These are phyloP conservation scores for Psidium friedrichsthalianum DNA, from an alignment of 345 rosid genomes.

Conservation along the genomic window DNA sequence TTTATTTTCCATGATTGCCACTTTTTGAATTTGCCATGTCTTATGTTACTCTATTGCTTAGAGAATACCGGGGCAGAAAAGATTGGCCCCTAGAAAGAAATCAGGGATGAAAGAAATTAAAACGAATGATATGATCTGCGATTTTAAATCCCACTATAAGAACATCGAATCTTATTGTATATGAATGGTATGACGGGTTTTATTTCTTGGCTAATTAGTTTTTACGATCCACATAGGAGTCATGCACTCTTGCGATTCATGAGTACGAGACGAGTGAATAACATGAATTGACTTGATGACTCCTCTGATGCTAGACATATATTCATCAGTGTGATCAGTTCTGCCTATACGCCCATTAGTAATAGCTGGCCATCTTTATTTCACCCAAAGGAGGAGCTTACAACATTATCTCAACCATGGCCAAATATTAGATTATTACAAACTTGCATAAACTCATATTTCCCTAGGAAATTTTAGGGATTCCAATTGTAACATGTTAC, in stretches of 20 bases:
- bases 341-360: neutral
- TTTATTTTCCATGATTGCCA: neutral
- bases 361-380: too few relatives aligned
- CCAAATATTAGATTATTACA: neutral
- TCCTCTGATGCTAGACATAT: neutral
- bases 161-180: neutral
- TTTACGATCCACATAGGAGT: neutral
- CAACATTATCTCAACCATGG: neutral
- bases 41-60: neutral
- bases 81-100: neutral
- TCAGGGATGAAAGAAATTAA: neutral
- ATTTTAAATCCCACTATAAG: neutral
- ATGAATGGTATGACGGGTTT: neutral
- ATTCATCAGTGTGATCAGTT: neutral
- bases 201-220: neutral
- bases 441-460: neutral
- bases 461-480: neutral
- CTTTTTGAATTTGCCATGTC: neutral
- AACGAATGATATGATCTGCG: neutral
- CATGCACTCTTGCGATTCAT: neutral
- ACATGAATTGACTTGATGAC: neutral
- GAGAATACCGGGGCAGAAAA: neutral
- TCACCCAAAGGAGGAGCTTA: neutral
- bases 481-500: neutral
- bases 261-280: neutral